Evolutionary conservation across 1,284 basidiomycete species (phyloP), one percentile per base, ranked within the genome.

Genomic region (Leccinum pallidistipes): DNA sequence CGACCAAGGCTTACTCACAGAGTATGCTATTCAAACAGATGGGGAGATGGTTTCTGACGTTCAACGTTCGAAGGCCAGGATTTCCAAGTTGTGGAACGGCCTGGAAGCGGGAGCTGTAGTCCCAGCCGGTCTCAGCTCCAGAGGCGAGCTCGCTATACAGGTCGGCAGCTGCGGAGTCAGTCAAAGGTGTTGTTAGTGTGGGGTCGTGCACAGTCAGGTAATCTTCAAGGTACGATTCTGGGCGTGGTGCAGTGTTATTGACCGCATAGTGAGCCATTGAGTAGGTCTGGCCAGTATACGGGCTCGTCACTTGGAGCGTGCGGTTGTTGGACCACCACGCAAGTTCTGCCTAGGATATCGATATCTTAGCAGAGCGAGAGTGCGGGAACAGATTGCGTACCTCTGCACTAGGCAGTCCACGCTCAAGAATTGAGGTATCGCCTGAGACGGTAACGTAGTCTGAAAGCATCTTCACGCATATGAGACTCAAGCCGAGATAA

Each of bases 61-160:
- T 91, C 62, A 96, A 77, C 21, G 86, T 84, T 16, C 90, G 82
- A 57, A 96, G 78, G 7, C 86, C 85, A 3, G 84, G 81, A 57
- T 78, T 80, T 60, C 80, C 66, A 16, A 81, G 74, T 47, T 80
- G 83, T 76, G 58, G 83, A 74, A 77, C 80, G 85, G 38, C 5
- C 59, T 74, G 52, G 31, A 75, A 76, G 10, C 88, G 79, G 1
- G 78, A 75, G 9, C 76, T 77, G 58, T 79, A 84, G 64, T 84
- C 83, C 83, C 83, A 85, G 4, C 88, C 94, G 11, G 84, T 86
- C 79, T 97, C 95, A 1, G 94, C 95, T 50, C 93, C 95, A 56
- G 83, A 84, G 0, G 95, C 95, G 21, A 98, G 83, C 72, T 97
- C 90, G n/a, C 91, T 84, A 69, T 95, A 98, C n/a, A 98, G 74